Evolutionary conservation across 805 yeast species (phyloP).

Genomic region (Candida incommunis): DNA sequence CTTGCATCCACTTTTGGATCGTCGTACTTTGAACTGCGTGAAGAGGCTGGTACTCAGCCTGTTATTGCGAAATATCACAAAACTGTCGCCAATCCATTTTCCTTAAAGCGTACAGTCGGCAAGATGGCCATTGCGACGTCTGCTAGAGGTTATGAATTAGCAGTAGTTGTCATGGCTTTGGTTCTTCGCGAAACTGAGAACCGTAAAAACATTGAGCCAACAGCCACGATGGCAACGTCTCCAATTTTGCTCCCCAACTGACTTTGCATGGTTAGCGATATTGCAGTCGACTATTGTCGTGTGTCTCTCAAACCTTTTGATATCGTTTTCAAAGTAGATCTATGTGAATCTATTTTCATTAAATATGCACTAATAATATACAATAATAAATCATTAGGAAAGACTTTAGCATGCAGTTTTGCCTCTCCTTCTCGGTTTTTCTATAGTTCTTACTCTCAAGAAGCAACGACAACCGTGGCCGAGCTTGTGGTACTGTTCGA

Average conservation of each 20-base stretch:
- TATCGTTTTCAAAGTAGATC: too few species aligned
- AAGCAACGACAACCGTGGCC: too few species aligned
- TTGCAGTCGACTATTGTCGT: too few species aligned
- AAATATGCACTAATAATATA: too few species aligned
- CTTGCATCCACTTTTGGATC: not conserved
- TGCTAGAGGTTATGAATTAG: not conserved
- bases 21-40: not conserved
- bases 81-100: not conserved
- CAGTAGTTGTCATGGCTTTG: not conserved
- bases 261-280: too few species aligned
- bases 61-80: slow-evolving; percentile 1
- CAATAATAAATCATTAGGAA: too few species aligned
- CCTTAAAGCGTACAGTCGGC: not conserved
- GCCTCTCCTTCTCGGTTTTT: too few species aligned
- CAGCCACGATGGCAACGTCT: not conserved
- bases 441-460: too few species aligned
- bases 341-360: too few species aligned
- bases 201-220: not conserved
- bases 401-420: too few species aligned
- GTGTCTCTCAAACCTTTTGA: too few species aligned
- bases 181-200: not conserved
- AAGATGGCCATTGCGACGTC: slow-evolving; percentile 1
- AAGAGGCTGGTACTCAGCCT: not conserved
- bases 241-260: not conserved
- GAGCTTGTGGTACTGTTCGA: too few species aligned